These are phyloP conservation scores for Ophiosphaerella korrae DNA, from an alignment of 2,329 filamentous ascomycete species.

Conservation along the genomic window DNA sequence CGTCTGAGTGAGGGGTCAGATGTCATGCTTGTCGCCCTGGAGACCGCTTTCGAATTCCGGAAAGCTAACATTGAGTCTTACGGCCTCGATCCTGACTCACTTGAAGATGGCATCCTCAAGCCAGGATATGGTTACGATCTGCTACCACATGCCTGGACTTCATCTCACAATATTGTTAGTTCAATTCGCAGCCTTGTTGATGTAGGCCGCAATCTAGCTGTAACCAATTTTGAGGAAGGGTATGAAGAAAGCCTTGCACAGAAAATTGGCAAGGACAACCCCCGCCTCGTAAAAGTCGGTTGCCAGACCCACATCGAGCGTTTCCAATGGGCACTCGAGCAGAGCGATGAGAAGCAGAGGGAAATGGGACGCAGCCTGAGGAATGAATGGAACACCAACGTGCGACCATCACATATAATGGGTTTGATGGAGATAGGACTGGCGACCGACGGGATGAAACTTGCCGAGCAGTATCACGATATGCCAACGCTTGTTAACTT, in stretches of 20 bases:
- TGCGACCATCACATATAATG: slow-evolving; percentile 50
- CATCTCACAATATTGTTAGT: slow-evolving; percentile 57
- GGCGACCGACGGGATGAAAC: slow-evolving; percentile 61
- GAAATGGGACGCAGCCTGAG: slow-evolving; percentile 57
- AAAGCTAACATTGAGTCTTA: slow-evolving; percentile 71
- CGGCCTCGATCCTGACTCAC: slow-evolving; percentile 69
- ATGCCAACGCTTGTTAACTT: slow-evolving; percentile 65
- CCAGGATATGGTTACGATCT: slow-evolving; percentile 64
- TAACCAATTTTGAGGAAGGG: slow-evolving; percentile 47
- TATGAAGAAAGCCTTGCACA: slow-evolving; percentile 45
- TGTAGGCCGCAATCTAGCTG: slow-evolving; percentile 48
- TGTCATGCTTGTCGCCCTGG: slow-evolving; percentile 68
- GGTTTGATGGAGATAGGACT: slow-evolving; percentile 56
- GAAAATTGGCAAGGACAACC: slow-evolving; percentile 54
- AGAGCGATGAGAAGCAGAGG: slow-evolving; percentile 55
- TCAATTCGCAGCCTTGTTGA: slow-evolving; percentile 47
- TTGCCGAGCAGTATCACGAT: slow-evolving; percentile 68
- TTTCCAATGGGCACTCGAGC: slow-evolving; percentile 61
- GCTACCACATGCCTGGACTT: slow-evolving; percentile 86
- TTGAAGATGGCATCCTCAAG: slow-evolving; percentile 55
- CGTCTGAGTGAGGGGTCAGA: slow-evolving; percentile 72
- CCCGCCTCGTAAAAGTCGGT: slow-evolving; percentile 60
- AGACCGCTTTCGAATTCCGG: slow-evolving; percentile 72
- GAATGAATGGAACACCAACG: slow-evolving; percentile 45
- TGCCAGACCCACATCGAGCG: slow-evolving; percentile 66